A percentile compares a stretch with the other conserved stretches of the same genome.
Conservation (phyloP, 1,284 basidiomycete genomes). For the Rugosomyces carneus region DNA sequence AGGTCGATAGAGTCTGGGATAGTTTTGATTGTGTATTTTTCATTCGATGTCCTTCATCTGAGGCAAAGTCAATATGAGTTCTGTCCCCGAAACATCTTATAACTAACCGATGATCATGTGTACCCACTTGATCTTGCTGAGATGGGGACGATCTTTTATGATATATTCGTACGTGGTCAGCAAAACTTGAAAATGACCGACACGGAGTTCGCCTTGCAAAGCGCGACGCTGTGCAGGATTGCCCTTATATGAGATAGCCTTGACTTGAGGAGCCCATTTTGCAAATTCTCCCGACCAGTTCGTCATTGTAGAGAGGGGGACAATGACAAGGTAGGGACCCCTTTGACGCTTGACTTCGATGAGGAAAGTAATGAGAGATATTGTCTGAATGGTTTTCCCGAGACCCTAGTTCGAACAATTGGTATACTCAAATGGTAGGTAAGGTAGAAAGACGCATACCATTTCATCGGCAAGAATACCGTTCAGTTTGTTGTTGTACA, state of each 20-base stretch:
- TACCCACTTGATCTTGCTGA: slow-evolving; percentile 94
- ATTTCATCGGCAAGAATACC: slow-evolving; percentile 98
- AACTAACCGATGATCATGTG: slow-evolving; percentile 92
- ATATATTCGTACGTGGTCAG: slow-evolving; percentile 99
- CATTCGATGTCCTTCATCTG: slow-evolving; percentile 98
- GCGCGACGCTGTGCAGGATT: slow-evolving; percentile 77
- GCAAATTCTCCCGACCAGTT: slow-evolving; percentile 98
- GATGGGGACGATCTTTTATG: slow-evolving; percentile 91
- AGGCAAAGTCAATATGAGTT: neutral
- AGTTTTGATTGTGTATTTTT: slow-evolving; percentile 98
- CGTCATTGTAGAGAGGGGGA: slow-evolving; percentile 96
- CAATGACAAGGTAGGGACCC: slow-evolving; percentile 96
- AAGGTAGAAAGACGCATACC: slow-evolving; percentile 43
- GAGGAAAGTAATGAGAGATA: slow-evolving; percentile 93
- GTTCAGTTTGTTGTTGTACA: slow-evolving; percentile 98
- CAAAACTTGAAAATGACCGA: slow-evolving; percentile 89
- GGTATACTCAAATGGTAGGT: slow-evolving; percentile 11
- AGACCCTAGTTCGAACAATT: slow-evolving; percentile 63
- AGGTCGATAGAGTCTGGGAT: slow-evolving; percentile 86
- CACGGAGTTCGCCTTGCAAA: slow-evolving; percentile 69
- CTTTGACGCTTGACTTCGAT: slow-evolving; percentile 90
- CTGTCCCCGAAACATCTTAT: neutral
- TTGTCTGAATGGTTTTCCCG: slow-evolving; percentile 94
- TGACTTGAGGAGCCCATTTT: slow-evolving; percentile 92
- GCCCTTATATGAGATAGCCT: slow-evolving; percentile 89